phyloP scores from a whole-genome alignment of 805 yeast genomes.

The Ogataea parapolymorpha region DNA sequence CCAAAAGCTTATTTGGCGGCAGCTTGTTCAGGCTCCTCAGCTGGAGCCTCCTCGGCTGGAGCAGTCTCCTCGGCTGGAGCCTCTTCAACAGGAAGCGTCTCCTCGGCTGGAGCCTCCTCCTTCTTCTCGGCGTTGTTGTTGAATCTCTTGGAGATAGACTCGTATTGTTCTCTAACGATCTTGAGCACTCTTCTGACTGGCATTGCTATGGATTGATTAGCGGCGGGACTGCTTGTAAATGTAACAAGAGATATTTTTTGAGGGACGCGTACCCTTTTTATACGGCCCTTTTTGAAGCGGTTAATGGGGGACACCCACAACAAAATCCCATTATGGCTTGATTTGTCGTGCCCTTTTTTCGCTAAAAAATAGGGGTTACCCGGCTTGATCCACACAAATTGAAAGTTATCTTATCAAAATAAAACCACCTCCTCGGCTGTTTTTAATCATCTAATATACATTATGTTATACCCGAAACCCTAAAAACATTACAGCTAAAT shows the following conservation, averaged over 20 bases:
- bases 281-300: slow-evolving; percentile 12
- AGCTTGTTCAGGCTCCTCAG: slow-evolving; percentile 14
- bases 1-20: slow-evolving; percentile 14
- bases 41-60: slow-evolving; percentile 21
- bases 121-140: slow-evolving; percentile 14
- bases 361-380: neutral
- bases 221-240: slow-evolving; percentile 12
- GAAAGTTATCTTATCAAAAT: neutral
- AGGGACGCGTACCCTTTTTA: slow-evolving; percentile 9
- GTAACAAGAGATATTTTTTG: slow-evolving; percentile 1
- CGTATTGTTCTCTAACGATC: slow-evolving; percentile 32
- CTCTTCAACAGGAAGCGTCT: slow-evolving; percentile 17
- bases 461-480: slow-evolving; percentile 18
- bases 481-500: slow-evolving; percentile 15
- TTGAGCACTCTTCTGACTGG: slow-evolving; percentile 34
- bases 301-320: slow-evolving; percentile 17
- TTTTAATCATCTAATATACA: slow-evolving; percentile 24
- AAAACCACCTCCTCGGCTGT: neutral
- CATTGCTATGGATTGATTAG: slow-evolving; percentile 22
- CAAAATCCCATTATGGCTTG: slow-evolving; percentile 12
- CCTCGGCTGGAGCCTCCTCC: slow-evolving; percentile 16
- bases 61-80: slow-evolving; percentile 20
- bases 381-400: slow-evolving; percentile 1
- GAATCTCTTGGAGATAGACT: slow-evolving; percentile 30
- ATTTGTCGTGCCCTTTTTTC: slow-evolving; percentile 13